Evolutionary conservation across 352 stramenopile genomes (phyloP), one percentile per base, ranked within the genome.

Genomic region (Pythium rishiriense): DNA sequence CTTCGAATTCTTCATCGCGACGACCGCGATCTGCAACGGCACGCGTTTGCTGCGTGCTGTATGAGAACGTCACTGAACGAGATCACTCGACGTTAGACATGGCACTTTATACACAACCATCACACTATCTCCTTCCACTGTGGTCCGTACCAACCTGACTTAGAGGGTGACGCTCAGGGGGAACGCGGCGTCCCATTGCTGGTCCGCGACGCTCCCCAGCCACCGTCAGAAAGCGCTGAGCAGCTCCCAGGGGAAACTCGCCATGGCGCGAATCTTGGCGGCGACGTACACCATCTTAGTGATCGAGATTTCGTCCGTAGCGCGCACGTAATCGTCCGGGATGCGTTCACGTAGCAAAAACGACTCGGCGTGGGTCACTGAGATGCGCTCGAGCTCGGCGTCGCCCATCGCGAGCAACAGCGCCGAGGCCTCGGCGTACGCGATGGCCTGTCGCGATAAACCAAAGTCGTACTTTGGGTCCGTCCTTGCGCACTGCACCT

Each of bases 1-100:
- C 39, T 90, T 77, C 61, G 63, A 60, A 11, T 94, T 91, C 59
- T 80, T 87, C 28, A 66, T 93, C 26, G 85, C 82, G 1, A 85
- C 81, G 11, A 94, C 85, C 1, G 81, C 81, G 14, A 75, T 93
- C 46, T 93, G 80, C 60, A 92, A 92, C 48, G 83, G 80, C 35
- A 83, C 72, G 63, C 80, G 83, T 28, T 62, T 93, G 15, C 48
- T 93, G 37, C 81, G 79, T 22, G 74, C 78, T 28, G 87, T 88
- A 12, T 58, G 35, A 58, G 29, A 28, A 14, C 5, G 31, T 35
- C 35, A 42, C 9, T 4, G 35, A 17, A 42, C 31, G 31, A 37
- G 31, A n/a, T n/a, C n/a, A n/a, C n/a, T n/a, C n/a, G n/a, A n/a
- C n/a, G n/a, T n/a, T n/a, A n/a, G n/a, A n/a, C n/a, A n/a, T n/a